Evolutionary conservation across 164 flowering plant species (phyloP).

Genomic region (Malania oleifera): DNA sequence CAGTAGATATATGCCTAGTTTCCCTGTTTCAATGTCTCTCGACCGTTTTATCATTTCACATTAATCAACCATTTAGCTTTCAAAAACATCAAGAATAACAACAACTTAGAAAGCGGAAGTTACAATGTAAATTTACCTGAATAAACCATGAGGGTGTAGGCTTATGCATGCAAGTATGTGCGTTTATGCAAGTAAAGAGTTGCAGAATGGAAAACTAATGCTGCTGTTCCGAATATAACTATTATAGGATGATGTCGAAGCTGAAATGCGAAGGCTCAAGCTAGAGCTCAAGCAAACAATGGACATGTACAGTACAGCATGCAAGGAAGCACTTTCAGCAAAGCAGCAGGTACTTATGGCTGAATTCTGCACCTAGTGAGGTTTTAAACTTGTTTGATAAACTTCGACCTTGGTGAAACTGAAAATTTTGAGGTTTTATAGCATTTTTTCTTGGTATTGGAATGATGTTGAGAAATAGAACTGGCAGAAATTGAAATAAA

Average conservation of each 20-base stretch:
- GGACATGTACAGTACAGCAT: conserved; percentile 73
- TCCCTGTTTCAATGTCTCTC: too few species aligned
- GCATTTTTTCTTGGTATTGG: too few species aligned
- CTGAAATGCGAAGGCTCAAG: conserved; percentile 66
- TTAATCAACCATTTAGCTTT: too few species aligned
- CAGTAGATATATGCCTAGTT: too few species aligned
- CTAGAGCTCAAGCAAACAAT: conserved; percentile 67
- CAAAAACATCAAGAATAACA: too few species aligned
- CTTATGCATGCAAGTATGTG: not conserved
- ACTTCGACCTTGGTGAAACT: not conserved
- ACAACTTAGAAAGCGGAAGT: too few species aligned
- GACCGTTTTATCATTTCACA: too few species aligned
- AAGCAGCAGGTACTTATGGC: conserved; percentile 47
- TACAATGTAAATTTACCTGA: too few species aligned
- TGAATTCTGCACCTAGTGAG: not conserved
- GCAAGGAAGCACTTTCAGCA: conserved; percentile 68
- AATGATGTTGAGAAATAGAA: too few species aligned
- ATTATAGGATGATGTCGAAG: conserved; percentile 54
- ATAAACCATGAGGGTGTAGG: too few species aligned
- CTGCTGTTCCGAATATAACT: not conserved
- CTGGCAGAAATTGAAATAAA: not conserved
- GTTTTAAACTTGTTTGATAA: not conserved
- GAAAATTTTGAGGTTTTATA: too few species aligned
- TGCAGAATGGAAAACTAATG: not conserved
- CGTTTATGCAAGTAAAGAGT: not conserved